These are phyloP conservation scores for Obelidium mucronatum DNA, from an alignment of 192 early-diverging fungal genomes.

Conservation along the genomic window DNA sequence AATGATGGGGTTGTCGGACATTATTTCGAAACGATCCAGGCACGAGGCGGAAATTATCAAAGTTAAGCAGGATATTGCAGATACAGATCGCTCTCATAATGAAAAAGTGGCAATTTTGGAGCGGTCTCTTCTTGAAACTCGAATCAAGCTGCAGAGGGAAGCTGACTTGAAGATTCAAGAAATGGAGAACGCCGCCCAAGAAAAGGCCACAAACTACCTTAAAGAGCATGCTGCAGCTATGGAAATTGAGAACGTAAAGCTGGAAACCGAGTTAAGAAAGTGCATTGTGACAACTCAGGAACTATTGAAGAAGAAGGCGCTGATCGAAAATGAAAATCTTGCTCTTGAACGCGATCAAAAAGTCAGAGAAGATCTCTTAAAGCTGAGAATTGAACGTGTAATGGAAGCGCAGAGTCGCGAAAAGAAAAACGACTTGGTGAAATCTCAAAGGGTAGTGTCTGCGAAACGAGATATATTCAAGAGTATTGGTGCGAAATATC, in stretches of 20 bases:
- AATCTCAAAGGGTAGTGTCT: neutral
- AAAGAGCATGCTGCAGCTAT: conserved; percentile 49
- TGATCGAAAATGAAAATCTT: conserved; percentile 48
- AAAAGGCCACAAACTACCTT: conserved; percentile 60
- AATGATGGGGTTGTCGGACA: conserved; percentile 49
- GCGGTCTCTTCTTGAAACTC: conserved; percentile 50
- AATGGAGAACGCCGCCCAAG: conserved; percentile 63
- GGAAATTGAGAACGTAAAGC: conserved; percentile 50
- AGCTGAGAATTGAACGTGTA: conserved; percentile 44
- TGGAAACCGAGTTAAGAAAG: conserved; percentile 46
- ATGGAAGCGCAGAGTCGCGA: conserved; percentile 34
- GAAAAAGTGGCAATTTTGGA: conserved; percentile 45
- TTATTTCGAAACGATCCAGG: conserved; percentile 49
- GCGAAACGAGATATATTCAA: conserved; percentile 19
- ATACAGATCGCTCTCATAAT: conserved; percentile 50
- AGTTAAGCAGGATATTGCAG: conserved; percentile 47
- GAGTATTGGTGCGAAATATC: conserved; percentile 16
- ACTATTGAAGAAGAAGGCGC: conserved; percentile 43
- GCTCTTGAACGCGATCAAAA: conserved; percentile 46
- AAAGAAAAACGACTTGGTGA: neutral
- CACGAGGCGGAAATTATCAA: conserved; percentile 55
- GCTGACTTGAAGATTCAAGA: conserved; percentile 54
- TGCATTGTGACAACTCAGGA: conserved; percentile 46
- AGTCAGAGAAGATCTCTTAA: conserved; percentile 50
- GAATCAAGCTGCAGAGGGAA: conserved; percentile 61